phyloP scores from a whole-genome alignment of 2,329 filamentous ascomycete genomes.

The Coniochaeta prunicola region DNA sequence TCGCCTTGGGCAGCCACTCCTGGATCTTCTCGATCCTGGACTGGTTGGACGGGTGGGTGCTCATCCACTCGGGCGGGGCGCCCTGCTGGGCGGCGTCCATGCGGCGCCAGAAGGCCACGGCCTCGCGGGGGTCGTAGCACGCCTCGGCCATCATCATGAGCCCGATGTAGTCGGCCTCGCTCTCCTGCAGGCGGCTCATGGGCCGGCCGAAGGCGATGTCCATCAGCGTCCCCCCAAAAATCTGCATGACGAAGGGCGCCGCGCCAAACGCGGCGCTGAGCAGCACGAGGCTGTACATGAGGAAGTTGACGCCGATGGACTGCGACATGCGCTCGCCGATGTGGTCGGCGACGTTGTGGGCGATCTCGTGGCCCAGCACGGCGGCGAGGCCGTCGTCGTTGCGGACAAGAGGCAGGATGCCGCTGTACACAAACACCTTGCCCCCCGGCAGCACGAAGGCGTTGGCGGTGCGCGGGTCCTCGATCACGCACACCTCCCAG shows the following conservation, averaged over 20 bases:
- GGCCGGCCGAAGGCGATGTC: constrained; percentile 60
- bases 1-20: constrained; percentile 53
- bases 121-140: constrained; percentile 65
- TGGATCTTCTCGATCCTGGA: constrained; percentile 58
- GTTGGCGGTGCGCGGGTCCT: constrained; percentile 49
- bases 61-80: constrained; percentile 62
- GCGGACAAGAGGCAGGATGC: constrained; percentile 60
- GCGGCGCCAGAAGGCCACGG: constrained; percentile 58
- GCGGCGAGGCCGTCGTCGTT: constrained; percentile 66
- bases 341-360: constrained; percentile 66
- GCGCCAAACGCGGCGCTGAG: constrained; percentile 37
- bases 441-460: constrained; percentile 74
- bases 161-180: constrained; percentile 74
- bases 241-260: constrained; percentile 31
- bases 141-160: constrained; percentile 77
- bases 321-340: constrained; percentile 55
- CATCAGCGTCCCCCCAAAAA: constrained; percentile 41
- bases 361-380: constrained; percentile 73
- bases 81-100: constrained; percentile 48
- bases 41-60: constrained; percentile 67
- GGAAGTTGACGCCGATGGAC: constrained; percentile 42
- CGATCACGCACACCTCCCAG: constrained; percentile 71
- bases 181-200: constrained; percentile 64
- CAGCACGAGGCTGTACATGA: constrained; percentile 41
- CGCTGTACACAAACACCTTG: constrained; percentile 73